Conservation (phyloP, 192 early-diverging fungal genomes). For the Funneliformis mosseae region DNA sequence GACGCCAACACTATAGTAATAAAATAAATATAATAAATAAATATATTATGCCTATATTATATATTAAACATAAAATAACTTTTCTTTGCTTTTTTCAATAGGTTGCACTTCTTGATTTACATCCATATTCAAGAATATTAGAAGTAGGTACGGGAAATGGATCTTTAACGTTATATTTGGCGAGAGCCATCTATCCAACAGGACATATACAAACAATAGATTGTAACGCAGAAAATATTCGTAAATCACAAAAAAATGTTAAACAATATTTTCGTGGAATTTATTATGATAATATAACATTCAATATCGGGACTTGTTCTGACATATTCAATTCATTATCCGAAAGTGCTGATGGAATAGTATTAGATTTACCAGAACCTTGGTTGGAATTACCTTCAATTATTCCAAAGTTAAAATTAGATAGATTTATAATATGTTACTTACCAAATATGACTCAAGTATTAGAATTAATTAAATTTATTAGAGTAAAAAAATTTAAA, state of each 20-base stretch:
- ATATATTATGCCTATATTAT: too few relatives aligned
- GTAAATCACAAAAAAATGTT: constrained; percentile 23
- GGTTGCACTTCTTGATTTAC: constrained; percentile 55
- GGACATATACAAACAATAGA: constrained; percentile 34
- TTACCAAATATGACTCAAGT: constrained; percentile 58
- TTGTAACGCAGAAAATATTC: background rate
- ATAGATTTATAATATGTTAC: constrained; percentile 52
- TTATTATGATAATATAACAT: constrained; percentile 17
- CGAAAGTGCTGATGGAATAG: constrained; percentile 40
- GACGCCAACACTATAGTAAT: constrained; percentile 53
- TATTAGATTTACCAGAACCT: constrained; percentile 52
- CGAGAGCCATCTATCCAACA: constrained; percentile 44
- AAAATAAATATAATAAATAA: too few relatives aligned
- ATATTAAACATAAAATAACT: too few relatives aligned
- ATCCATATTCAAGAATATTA: constrained; percentile 48
- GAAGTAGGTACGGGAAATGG: constrained; percentile 69
- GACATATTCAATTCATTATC: constrained; percentile 18
- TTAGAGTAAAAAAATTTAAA: constrained; percentile 26
- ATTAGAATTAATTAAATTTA: constrained; percentile 34
- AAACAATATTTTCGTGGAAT: constrained; percentile 31
- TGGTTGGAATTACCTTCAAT: constrained; percentile 32
- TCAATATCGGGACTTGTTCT: constrained; percentile 14
- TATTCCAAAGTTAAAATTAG: constrained; percentile 38
- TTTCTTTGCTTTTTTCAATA: background rate
- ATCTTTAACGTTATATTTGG: constrained; percentile 57